phyloP scores from a whole-genome alignment of 306 rosid genomes.

The Styphnolobium japonicum region DNA sequence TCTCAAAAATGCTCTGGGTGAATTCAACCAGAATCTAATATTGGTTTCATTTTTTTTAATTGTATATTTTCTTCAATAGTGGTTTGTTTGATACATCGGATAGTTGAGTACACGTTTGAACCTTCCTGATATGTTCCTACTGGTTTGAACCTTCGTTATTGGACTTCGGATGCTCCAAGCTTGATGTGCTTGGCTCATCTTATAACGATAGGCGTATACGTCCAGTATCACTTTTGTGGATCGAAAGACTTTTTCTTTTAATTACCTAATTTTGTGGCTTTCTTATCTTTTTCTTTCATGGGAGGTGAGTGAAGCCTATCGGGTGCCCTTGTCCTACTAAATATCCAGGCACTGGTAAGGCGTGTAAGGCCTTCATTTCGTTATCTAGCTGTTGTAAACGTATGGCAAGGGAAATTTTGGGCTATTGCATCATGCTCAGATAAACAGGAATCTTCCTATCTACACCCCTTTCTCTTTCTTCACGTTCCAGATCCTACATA shows the following conservation, averaged over 20 bases:
- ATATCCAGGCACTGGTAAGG: conserved; percentile 10
- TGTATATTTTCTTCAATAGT: neutral
- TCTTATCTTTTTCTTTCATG: neutral
- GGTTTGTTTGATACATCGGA: neutral
- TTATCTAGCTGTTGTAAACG: no score
- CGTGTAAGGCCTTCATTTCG: conserved; percentile 33
- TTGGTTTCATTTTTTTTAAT: neutral
- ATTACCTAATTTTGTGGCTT: neutral
- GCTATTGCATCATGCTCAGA: no score
- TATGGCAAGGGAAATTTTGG: no score
- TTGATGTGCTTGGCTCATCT: neutral
- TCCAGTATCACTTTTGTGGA: no score
- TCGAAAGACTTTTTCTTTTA: neutral
- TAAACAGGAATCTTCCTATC: no score
- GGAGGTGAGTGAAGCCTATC: neutral
- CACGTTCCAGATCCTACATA: no score
- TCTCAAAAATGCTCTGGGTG: neutral
- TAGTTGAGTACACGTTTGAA: neutral
- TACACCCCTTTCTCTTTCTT: no score
- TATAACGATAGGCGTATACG: no score
- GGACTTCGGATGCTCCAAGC: neutral
- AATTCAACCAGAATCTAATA: neutral
- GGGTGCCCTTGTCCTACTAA: neutral
- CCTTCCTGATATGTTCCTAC: neutral
- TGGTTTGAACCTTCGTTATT: neutral